Evolutionary conservation across 768 basidiomycete genomes (phyloP).

Genomic region (Tricholoma hemisulphureum): DNA sequence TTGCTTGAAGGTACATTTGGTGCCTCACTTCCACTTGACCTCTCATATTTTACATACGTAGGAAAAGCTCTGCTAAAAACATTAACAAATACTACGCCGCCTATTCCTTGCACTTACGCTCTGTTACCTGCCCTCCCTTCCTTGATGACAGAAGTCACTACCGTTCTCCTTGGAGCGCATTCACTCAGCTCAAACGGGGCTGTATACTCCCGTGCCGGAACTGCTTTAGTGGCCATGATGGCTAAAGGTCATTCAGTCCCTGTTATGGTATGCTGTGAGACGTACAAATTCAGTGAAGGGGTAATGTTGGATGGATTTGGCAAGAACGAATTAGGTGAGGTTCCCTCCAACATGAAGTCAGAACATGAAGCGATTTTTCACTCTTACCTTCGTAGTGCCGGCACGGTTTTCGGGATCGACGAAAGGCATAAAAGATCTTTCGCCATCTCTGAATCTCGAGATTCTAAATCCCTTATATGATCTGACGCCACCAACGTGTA

Average conservation of each 20-base stretch:
- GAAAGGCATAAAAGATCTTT: constrained; percentile 20
- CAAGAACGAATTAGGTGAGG: constrained; percentile 90
- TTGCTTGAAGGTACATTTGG: constrained; percentile 72
- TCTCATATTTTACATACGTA: constrained; percentile 27
- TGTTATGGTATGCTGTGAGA: constrained; percentile 96
- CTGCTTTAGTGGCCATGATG: constrained; percentile 96
- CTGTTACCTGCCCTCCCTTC: constrained; percentile 85
- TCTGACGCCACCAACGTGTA: constrained; percentile 85
- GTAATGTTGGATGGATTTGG: constrained; percentile 93
- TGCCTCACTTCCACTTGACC: background rate
- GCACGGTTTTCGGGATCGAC: constrained; percentile 29
- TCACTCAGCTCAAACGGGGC: constrained; percentile 94
- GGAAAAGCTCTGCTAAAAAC: constrained; percentile 77
- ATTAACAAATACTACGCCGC: constrained; percentile 53
- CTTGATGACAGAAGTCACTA: constrained; percentile 76
- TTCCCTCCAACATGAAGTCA: background rate
- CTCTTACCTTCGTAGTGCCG: constrained; percentile 31
- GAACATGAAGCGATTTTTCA: background rate
- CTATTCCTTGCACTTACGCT: constrained; percentile 86
- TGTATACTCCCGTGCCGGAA: constrained; percentile 91
- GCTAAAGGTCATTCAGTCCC: constrained; percentile 86
- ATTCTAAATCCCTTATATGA: constrained; percentile 90
- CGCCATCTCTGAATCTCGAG: constrained; percentile 57
- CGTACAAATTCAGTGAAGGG: constrained; percentile 95
- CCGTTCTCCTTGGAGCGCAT: constrained; percentile 89